Evolutionary conservation across 2,329 filamentous ascomycete species (phyloP).

Genomic region (Plectosphaerella cucumerina): DNA sequence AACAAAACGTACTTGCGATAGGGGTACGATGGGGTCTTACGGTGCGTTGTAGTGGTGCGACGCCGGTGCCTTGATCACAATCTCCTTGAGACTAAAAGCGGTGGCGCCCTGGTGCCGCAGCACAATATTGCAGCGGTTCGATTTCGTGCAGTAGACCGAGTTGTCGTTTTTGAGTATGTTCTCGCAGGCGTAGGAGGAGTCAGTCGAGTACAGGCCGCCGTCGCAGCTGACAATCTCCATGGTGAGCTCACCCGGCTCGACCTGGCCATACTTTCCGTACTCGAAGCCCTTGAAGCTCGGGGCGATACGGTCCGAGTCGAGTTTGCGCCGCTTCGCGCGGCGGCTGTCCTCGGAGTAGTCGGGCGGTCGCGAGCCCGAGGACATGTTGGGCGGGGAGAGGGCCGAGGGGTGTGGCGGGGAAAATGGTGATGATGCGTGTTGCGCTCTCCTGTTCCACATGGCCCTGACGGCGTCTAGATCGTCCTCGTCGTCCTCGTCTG

Average conservation of each 20-base stretch:
- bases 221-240: slow-evolving; percentile 92
- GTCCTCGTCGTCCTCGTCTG: slow-evolving; percentile 8
- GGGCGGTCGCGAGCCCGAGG: slow-evolving; percentile 28
- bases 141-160: slow-evolving; percentile 86
- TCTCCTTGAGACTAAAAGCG: slow-evolving; percentile 77
- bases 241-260: slow-evolving; percentile 72
- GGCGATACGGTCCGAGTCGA: slow-evolving; percentile 58
- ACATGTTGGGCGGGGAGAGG: slow-evolving; percentile 24
- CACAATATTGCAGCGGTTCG: slow-evolving; percentile 82
- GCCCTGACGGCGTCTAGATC: slow-evolving; percentile 11
- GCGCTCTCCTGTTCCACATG: slow-evolving; percentile 10
- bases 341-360: slow-evolving; percentile 44
- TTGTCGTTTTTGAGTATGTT: slow-evolving; percentile 81
- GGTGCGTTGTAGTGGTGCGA: slow-evolving; percentile 74
- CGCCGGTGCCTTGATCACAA: slow-evolving; percentile 82
- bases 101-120: slow-evolving; percentile 76
- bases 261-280: slow-evolving; percentile 85
- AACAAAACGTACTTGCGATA: slow-evolving; percentile 17
- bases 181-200: slow-evolving; percentile 62
- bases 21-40: slow-evolving; percentile 45
- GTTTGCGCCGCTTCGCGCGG: slow-evolving; percentile 63
- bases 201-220: slow-evolving; percentile 66
- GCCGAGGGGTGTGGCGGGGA: slow-evolving; percentile 21
- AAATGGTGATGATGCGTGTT: slow-evolving; percentile 11
- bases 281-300: slow-evolving; percentile 55